Percentiles rank a stretch among this genome's conserved stretches.
Conservation (phyloP, 805 yeast genomes). For the Citeromyces nyonsensis region DNA sequence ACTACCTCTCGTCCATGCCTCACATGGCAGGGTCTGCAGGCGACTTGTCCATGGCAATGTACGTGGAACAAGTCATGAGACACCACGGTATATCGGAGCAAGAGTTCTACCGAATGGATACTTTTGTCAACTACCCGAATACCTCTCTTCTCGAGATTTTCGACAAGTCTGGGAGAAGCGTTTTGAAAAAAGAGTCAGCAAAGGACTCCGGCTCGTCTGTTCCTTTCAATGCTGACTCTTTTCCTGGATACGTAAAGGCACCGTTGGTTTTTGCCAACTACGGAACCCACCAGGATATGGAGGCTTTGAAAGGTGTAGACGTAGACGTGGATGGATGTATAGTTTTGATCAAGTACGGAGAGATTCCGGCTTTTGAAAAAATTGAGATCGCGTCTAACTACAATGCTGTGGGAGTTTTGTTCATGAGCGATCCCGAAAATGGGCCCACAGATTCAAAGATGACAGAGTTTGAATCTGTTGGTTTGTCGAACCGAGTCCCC, state of each 20-base stretch:
- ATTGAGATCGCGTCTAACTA: slow-evolving; percentile 33
- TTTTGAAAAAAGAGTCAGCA: neutral
- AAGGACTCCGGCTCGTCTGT: slow-evolving; percentile 16
- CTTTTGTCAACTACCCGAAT: slow-evolving; percentile 56
- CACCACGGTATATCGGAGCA: slow-evolving; percentile 39
- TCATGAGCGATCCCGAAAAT: slow-evolving; percentile 31
- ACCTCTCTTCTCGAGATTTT: slow-evolving; percentile 11
- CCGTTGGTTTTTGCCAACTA: slow-evolving; percentile 47
- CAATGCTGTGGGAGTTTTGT: slow-evolving; percentile 54
- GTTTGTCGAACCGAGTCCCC: slow-evolving; percentile 38
- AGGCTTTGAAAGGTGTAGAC: slow-evolving; percentile 16
- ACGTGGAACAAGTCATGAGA: slow-evolving; percentile 40
- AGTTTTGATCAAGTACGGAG: slow-evolving; percentile 35
- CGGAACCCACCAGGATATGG: slow-evolving; percentile 46
- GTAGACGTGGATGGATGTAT: slow-evolving; percentile 32
- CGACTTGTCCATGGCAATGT: slow-evolving; percentile 56
- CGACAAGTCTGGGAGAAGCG: slow-evolving; percentile 1
- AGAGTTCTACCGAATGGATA: slow-evolving; percentile 32
- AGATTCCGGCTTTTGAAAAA: slow-evolving; percentile 32
- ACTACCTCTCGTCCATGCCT: slow-evolving; percentile 67
- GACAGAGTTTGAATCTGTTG: slow-evolving; percentile 39
- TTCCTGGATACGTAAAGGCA: slow-evolving; percentile 38
- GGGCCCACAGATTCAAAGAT: slow-evolving; percentile 12
- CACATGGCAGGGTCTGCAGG: slow-evolving; percentile 85
- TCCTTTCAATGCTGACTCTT: slow-evolving; percentile 60